phyloP scores from a whole-genome alignment of 139 green algal genomes.

The Chlorella sp. region DNA sequence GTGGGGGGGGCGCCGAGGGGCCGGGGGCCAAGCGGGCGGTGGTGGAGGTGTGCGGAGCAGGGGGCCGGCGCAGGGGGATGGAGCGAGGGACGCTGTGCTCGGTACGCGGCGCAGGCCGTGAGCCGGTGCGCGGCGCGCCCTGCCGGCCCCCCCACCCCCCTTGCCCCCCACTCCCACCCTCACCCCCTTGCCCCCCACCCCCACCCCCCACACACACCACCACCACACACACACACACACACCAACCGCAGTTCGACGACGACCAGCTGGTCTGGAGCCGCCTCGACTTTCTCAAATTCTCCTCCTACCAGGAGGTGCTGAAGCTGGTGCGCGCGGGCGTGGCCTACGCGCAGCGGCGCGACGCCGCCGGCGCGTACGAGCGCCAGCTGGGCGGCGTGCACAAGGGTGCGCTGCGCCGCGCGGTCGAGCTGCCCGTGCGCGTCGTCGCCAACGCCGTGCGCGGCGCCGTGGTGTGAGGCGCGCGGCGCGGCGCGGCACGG shows the following conservation, averaged over 20 bases:
- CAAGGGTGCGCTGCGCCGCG: slow-evolving; percentile 11
- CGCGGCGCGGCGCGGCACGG: too few species aligned
- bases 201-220: background rate
- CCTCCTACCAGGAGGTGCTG: slow-evolving; percentile 34
- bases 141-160: background rate
- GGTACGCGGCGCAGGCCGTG: too few species aligned
- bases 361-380: slow-evolving; percentile 34
- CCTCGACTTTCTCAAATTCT: slow-evolving; percentile 58
- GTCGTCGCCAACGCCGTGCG: too few species aligned
- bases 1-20: too few species aligned
- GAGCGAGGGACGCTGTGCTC: too few species aligned
- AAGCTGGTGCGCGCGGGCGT: slow-evolving; percentile 39
- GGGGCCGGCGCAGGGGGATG: too few species aligned
- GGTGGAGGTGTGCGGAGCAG: too few species aligned
- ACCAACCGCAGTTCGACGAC: slow-evolving; percentile 45
- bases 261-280: slow-evolving; percentile 41
- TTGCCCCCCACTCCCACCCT: background rate
- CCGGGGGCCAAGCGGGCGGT: too few species aligned
- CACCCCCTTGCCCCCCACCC: background rate
- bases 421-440: slow-evolving; percentile 19
- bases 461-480: too few species aligned
- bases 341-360: slow-evolving; percentile 41
- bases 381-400: slow-evolving; percentile 18
- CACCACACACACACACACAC: background rate
- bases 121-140: too few species aligned